Conservation (phyloP, 345 rosid species). For the Eucalyptus sp. region DNA sequence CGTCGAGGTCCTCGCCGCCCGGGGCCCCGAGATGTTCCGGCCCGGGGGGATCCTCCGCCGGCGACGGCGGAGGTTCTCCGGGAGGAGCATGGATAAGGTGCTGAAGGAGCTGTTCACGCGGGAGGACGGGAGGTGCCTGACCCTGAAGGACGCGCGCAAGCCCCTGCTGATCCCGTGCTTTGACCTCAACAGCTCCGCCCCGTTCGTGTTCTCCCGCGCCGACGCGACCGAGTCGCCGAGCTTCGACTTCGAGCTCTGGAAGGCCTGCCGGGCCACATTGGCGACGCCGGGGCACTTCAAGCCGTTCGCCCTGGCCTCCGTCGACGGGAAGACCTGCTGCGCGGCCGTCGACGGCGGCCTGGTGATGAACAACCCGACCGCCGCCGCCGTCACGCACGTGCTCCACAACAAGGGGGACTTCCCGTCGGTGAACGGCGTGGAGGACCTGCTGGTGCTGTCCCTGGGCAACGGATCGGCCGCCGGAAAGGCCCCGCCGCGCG, state of each 20-base stretch:
- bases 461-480: constrained; percentile 58
- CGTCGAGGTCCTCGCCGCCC: constrained; percentile 20
- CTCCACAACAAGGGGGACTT: constrained; percentile 94
- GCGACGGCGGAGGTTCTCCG: constrained; percentile 46
- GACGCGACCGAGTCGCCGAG: constrained; percentile 85
- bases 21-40: constrained; percentile 53
- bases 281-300: constrained; percentile 81
- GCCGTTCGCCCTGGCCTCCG: constrained; percentile 57
- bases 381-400: constrained; percentile 90
- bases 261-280: constrained; percentile 84
- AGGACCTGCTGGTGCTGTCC: constrained; percentile 78
- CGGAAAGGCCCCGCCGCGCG: constrained; percentile 18
- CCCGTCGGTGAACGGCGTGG: constrained; percentile 73
- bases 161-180: constrained; percentile 96
- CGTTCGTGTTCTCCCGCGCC: constrained; percentile 97
- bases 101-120: constrained; percentile 46
- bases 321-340: constrained; percentile 76
- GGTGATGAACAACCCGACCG: constrained; percentile 97
- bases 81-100: constrained; percentile 57
- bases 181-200: constrained; percentile 84
- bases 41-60: constrained; percentile 32
- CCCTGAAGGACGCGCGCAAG: constrained; percentile 84
- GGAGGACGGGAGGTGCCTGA: constrained; percentile 53
- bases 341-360: constrained; percentile 85
- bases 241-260: constrained; percentile 90